Evolutionary conservation across 345 rosid species (phyloP).

Genomic region (Moricandia moricandioides): DNA sequence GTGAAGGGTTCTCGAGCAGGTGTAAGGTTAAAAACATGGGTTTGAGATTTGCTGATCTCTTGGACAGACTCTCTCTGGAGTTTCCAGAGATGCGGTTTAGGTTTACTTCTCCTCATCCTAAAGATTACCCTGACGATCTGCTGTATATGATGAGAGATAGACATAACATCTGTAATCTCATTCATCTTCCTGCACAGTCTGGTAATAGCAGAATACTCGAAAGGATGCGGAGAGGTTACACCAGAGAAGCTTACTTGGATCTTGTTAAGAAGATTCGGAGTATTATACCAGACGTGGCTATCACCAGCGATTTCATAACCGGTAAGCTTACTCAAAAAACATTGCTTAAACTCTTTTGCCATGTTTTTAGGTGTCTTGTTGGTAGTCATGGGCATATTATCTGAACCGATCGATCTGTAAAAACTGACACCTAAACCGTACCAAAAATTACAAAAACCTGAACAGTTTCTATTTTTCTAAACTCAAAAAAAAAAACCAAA

Average conservation of each 20-base stretch:
- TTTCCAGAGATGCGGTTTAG: conserved; percentile 96
- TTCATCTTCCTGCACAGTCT: conserved; percentile 92
- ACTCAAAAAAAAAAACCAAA: not conserved
- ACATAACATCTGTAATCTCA: conserved; percentile 72
- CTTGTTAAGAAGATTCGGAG: conserved; percentile 74
- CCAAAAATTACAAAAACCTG: not conserved
- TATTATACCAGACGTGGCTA: conserved; percentile 76
- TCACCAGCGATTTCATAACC: conserved; percentile 86
- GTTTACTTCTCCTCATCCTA: conserved; percentile 96
- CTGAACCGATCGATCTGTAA: too few species aligned
- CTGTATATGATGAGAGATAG: conserved; percentile 75
- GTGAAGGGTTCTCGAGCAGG: conserved; percentile 85
- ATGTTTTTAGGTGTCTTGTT: not conserved
- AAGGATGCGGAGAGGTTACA: conserved; percentile 85
- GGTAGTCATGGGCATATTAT: not conserved
- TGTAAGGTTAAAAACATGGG: conserved; percentile 79
- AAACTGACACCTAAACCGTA: not conserved
- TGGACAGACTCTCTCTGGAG: conserved; percentile 73
- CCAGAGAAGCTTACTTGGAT: conserved; percentile 88
- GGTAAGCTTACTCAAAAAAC: conserved; percentile 34
- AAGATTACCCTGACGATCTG: conserved; percentile 86
- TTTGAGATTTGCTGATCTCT: conserved; percentile 83
- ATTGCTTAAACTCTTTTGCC: not conserved
- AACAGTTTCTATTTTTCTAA: not conserved
- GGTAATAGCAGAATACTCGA: conserved; percentile 74